Evolutionary conservation across 768 basidiomycete species (phyloP).

Genomic region (Boletales sp.): DNA sequence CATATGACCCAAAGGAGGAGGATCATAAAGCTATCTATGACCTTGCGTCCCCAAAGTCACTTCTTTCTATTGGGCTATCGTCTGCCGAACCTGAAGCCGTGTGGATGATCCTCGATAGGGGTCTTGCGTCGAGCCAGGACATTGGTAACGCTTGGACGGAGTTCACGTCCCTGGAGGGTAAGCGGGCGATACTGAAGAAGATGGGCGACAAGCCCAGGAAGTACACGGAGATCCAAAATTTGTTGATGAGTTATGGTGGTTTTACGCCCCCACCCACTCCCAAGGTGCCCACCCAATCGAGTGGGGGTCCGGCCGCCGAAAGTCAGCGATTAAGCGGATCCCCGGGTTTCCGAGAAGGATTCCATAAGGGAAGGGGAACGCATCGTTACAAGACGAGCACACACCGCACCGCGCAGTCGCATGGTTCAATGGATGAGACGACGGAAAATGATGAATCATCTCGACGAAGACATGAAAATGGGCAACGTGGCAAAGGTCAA

Average conservation of each 20-base stretch:
- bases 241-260: slow-evolving; percentile 49
- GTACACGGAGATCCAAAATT: slow-evolving; percentile 47
- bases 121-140: slow-evolving; percentile 47
- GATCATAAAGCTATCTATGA: slow-evolving; percentile 52
- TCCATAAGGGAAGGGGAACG: slow-evolving; percentile 10
- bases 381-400: slow-evolving; percentile 4
- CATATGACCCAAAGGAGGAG: slow-evolving; percentile 50
- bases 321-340: slow-evolving; percentile 12
- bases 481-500: slow-evolving; percentile 36
- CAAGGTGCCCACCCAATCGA: slow-evolving; percentile 6
- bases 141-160: slow-evolving; percentile 50
- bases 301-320: slow-evolving; percentile 8
- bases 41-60: slow-evolving; percentile 35
- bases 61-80: slow-evolving; percentile 55
- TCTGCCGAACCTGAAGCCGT: slow-evolving; percentile 62
- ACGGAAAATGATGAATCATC: slow-evolving; percentile 13
- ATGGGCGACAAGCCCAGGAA: slow-evolving; percentile 31
- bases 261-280: slow-evolving; percentile 45
- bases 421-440: slow-evolving; percentile 1
- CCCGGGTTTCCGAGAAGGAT: slow-evolving; percentile 1
- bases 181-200: slow-evolving; percentile 22
- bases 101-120: slow-evolving; percentile 58
- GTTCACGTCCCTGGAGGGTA: slow-evolving; percentile 37
- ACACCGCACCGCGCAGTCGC: not conserved
- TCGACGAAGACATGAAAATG: slow-evolving; percentile 9